Base-by-base conservation (phyloP, 192 early-diverging fungal genomes). In the Linderina pennispora region DNA sequence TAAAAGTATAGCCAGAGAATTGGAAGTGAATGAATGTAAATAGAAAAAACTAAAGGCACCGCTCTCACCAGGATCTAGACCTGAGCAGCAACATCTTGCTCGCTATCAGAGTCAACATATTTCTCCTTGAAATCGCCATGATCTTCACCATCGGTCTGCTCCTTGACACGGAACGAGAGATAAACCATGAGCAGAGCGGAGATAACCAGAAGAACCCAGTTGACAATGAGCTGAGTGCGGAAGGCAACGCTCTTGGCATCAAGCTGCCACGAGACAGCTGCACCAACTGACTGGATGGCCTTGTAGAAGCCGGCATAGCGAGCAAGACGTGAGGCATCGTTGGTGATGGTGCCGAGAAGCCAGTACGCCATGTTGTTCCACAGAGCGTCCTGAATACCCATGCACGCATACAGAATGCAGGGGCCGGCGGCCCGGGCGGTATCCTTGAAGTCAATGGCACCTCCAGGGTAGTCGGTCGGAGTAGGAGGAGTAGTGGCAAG, bases 231-330 rank as follows among this genome's bases (percentile, higher is more conserved):
- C 47, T 48, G 47, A 18, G 36, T 39, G 3, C 34, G 16, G 36
- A 48, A 48, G 7, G 35, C n/a, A 2, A 48, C 47, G 23, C 31
- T 31, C 16, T 26, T 28, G 23, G 47, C 35, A 28, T 45, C 44
- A 23, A 43, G 24, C 25, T 56, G 76, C 74, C 80, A 79, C 1
- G 77, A 67, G 39, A 84, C 62, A 32, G 81, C 88, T 23, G 59
- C 77, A 15, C 74, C 80, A 38, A 77, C 67, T 31, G 78, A 80
- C 74, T 90, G 88, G 39, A 87, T 77, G 32, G 77, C 80, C 77
- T 91, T 91, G 77, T 91, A 91, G 73, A 82, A 88, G 22, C 85
- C 88, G 28, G 80, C 78, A 50, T 79, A 86, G 39, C 81, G 64
- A 8, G 81, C 74, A 26, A 79, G 57, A 40, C 65, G 58, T 13